Conservation (phyloP, 768 basidiomycete species). For the Lenzites betulinus region DNA sequence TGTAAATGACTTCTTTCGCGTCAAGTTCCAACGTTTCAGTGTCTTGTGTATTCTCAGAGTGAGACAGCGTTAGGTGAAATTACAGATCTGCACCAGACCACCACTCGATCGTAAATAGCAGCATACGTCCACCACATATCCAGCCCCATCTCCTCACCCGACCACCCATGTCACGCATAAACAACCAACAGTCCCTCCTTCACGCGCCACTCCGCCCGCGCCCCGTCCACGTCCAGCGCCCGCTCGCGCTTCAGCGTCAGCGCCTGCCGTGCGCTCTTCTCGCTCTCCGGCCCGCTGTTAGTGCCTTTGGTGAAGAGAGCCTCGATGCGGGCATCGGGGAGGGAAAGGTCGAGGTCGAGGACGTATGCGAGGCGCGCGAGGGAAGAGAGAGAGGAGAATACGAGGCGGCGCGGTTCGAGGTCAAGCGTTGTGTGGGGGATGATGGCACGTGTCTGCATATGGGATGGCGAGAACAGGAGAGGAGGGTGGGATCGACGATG, state of each 20-base stretch:
- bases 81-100: neutral
- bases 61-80: neutral
- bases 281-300: neutral
- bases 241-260: constrained; percentile 59
- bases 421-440: constrained; percentile 58
- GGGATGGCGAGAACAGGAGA: no score
- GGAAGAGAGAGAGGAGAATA: constrained; percentile 39
- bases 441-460: constrained; percentile 45
- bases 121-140: neutral
- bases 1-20: neutral
- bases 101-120: no score
- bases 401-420: constrained; percentile 61
- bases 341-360: constrained; percentile 60
- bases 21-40: neutral
- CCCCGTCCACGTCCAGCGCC: constrained; percentile 60
- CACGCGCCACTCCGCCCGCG: constrained; percentile 69
- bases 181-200: constrained; percentile 53
- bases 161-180: constrained; percentile 29
- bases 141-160: neutral
- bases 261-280: constrained; percentile 32
- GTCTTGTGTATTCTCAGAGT: neutral
- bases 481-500: neutral
- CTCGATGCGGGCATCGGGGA: constrained; percentile 56
- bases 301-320: constrained; percentile 23
- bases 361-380: constrained; percentile 32